phyloP scores from a whole-genome alignment of 495 filamentous ascomycete genomes.

The Talaromyces borbonicus region DNA sequence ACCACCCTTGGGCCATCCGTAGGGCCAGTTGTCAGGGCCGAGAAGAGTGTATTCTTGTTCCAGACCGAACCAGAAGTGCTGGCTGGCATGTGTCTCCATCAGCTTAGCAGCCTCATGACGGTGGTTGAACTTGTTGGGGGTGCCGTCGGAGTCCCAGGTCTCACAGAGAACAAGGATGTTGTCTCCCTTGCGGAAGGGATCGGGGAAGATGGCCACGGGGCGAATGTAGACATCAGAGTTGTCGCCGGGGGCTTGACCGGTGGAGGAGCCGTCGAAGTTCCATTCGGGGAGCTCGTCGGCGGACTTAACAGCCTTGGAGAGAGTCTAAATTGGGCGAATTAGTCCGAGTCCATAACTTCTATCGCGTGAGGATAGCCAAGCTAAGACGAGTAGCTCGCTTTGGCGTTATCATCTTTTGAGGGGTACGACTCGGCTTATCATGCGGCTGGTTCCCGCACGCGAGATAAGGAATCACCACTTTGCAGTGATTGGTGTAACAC shows the following conservation, averaged over 20 bases:
- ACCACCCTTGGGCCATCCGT: constrained; percentile 92
- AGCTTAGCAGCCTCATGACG: constrained; percentile 79
- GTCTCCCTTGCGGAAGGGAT: constrained; percentile 76
- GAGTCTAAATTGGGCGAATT: too few species aligned
- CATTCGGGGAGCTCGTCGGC: constrained; percentile 89
- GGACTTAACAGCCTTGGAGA: constrained; percentile 50
- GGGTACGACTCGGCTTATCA: constrained; percentile 20
- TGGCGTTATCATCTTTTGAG: not conserved
- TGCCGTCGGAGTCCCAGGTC: constrained; percentile 93
- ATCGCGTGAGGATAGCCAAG: not conserved
- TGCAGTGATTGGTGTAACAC: constrained; percentile 18
- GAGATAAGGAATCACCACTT: constrained; percentile 4
- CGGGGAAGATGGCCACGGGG: constrained; percentile 81
- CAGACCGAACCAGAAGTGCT: constrained; percentile 94
- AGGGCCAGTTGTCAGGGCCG: constrained; percentile 71
- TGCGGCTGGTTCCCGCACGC: not conserved
- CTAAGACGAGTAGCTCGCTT: constrained; percentile 1
- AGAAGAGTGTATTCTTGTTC: constrained; percentile 98
- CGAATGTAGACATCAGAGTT: constrained; percentile 98
- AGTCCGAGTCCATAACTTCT: constrained; percentile 10
- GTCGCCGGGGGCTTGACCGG: constrained; percentile 85
- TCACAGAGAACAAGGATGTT: constrained; percentile 93
- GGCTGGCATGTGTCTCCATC: constrained; percentile 76
- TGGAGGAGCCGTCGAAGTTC: constrained; percentile 98
- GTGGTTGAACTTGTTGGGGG: constrained; percentile 98